These are phyloP conservation scores for Diaporthe caulivora DNA, from an alignment of 2,329 filamentous ascomycete species.

Conservation along the genomic window DNA sequence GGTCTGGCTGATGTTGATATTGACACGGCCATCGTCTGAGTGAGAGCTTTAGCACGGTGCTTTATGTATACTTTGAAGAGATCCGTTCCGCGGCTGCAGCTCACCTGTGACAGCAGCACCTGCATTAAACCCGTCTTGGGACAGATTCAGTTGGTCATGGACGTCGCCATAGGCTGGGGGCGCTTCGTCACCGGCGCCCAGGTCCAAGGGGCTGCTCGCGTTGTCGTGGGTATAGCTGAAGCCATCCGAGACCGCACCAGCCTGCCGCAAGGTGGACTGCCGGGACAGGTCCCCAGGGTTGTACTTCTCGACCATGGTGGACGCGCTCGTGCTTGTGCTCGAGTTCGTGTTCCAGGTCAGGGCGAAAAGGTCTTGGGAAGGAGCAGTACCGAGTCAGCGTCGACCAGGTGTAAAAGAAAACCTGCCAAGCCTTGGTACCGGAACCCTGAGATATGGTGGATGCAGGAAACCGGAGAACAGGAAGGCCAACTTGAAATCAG, in stretches of 20 bases:
- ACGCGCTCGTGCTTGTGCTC: conserved; percentile 7
- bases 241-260: conserved; percentile 50
- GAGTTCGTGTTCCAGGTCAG: neutral
- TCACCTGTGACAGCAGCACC: conserved; percentile 70
- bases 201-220: conserved; percentile 51
- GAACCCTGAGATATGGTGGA: conserved; percentile 1
- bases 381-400: neutral
- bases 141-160: conserved; percentile 68
- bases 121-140: conserved; percentile 72
- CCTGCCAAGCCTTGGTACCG: conserved; percentile 9
- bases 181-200: conserved; percentile 56
- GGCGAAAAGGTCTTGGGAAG: neutral
- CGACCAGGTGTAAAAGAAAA: neutral
- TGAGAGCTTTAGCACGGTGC: conserved; percentile 31
- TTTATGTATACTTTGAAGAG: neutral
- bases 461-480: conserved; percentile 1
- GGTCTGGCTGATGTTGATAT: conserved; percentile 83
- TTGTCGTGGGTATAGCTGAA: conserved; percentile 44
- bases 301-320: conserved; percentile 33
- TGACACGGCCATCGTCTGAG: conserved; percentile 80
- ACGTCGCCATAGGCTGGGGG: conserved; percentile 72
- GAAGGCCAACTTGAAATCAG: conserved; percentile 7
- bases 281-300: neutral
- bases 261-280: conserved; percentile 10
- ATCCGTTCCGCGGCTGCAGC: conserved; percentile 33